Evolutionary conservation across 805 yeast species (phyloP), one percentile per base, ranked within the genome.

Genomic region (Lachancea sp.): DNA sequence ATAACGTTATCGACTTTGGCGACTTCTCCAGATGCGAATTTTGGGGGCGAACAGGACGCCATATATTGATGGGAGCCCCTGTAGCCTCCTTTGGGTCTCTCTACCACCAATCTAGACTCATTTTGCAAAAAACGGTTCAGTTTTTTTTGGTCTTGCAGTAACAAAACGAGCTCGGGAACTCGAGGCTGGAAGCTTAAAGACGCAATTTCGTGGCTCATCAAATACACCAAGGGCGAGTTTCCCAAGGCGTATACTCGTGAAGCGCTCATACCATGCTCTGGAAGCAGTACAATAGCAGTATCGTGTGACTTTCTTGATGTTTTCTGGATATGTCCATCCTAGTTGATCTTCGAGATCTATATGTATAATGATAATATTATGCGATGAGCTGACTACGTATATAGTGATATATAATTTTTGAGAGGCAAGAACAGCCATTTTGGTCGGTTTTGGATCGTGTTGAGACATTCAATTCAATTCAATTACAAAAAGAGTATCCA

Each of bases 1-100:
- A 88, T 69, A 46, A 88, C 54, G 53, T 80, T 72, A 1, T 67
- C 64, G 22, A 81, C 74, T 0, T 53, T 44, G 1, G 65, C 61
- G n/a, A 49, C 20, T 19, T 55, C 54, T 17, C 63, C 67, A 13
- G 63, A 47, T 43, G 68, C 57, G 35, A 55, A 54, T 7, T 52
- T 51, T 13, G 69, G 60, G 41, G 70, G 52, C 17, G 54, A 47
- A 54, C 56, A 54, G 3, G 67, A 54, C 12, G 68, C 67, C 66
- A 59, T 53, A 31, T 58, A 57, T 43, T 60, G 65, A 3, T 44
- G 46, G 11, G 46, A 46, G 38, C 42, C 26, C 10, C 35, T 12
- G 13, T 13, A 3, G 15, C 41, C 25, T 36, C 41, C 22, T 41
- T 54, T 58, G 16, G 53, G 52, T 9, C 57, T 57, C 33, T 59